phyloP scores from a whole-genome alignment of 176 grass and related monocot species.

The Rhynchospora pubera region DNA sequence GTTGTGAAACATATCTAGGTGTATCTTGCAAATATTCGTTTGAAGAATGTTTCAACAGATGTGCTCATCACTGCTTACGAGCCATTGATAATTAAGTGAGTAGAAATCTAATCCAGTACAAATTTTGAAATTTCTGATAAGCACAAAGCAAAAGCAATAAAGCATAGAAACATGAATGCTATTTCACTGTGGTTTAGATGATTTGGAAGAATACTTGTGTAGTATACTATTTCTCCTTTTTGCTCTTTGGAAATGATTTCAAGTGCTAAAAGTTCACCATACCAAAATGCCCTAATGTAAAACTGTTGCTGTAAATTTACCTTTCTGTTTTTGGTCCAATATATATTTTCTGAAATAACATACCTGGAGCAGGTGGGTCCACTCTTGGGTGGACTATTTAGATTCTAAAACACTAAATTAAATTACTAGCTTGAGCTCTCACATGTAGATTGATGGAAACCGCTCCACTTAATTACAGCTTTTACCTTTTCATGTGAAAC shows the following conservation, averaged over 20 bases:
- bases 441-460: too few species aligned
- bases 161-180: background rate
- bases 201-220: background rate
- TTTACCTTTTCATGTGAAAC: background rate
- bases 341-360: background rate
- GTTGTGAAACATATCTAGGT: slow-evolving; percentile 40
- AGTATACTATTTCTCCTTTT: background rate
- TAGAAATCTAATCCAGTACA: background rate
- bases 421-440: too few species aligned
- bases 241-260: background rate
- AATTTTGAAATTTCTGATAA: background rate
- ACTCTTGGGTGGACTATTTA: too few species aligned
- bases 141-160: background rate
- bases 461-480: too few species aligned
- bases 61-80: slow-evolving; percentile 46
- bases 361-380: background rate
- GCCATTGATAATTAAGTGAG: slow-evolving; percentile 21
- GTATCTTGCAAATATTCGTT: slow-evolving; percentile 84
- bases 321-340: background rate
- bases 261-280: background rate
- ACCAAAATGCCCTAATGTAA: background rate
- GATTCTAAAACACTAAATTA: too few species aligned
- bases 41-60: slow-evolving; percentile 71
- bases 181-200: background rate
- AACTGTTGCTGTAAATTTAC: background rate